phyloP scores from a whole-genome alignment of 306 rosid species.

The Arachis stenosperma region DNA sequence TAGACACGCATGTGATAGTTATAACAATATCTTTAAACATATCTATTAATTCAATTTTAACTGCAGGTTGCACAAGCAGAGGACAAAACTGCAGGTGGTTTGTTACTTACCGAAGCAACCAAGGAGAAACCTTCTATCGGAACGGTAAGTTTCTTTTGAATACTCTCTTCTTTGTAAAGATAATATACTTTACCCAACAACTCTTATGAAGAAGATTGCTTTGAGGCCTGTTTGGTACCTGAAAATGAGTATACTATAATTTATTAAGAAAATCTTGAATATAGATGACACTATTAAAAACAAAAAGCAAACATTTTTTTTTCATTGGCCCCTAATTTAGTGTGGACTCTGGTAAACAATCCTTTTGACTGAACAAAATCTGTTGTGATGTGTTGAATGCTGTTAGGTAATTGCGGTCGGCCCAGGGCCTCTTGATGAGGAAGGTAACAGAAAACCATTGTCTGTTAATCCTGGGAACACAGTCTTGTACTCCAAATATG shows the following conservation, averaged over 20 bases:
- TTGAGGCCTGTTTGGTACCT: neutral
- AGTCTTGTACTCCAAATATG: conserved; percentile 83
- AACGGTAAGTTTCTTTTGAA: conserved; percentile 49
- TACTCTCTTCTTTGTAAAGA: neutral
- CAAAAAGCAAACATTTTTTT: neutral
- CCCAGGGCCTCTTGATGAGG: conserved; percentile 71
- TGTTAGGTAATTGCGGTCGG: conserved; percentile 74
- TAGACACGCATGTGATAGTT: neutral
- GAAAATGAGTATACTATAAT: too few species aligned
- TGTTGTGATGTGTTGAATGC: conserved; percentile 2
- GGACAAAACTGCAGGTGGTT: conserved; percentile 76
- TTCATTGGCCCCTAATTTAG: neutral
- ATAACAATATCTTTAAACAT: neutral
- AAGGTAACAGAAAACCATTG: conserved; percentile 71
- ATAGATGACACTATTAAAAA: too few species aligned
- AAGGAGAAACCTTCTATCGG: conserved; percentile 92
- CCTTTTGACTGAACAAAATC: neutral
- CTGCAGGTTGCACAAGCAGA: conserved; percentile 78
- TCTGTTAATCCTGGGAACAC: conserved; percentile 58
- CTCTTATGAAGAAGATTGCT: neutral
- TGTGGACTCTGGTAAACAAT: neutral
- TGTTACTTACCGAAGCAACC: conserved; percentile 76
- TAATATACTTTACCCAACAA: neutral
- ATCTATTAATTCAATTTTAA: neutral
- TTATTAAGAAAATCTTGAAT: too few species aligned